These are phyloP conservation scores for Warburgia ugandensis DNA, from an alignment of 164 flowering plant species.

Conservation along the genomic window DNA sequence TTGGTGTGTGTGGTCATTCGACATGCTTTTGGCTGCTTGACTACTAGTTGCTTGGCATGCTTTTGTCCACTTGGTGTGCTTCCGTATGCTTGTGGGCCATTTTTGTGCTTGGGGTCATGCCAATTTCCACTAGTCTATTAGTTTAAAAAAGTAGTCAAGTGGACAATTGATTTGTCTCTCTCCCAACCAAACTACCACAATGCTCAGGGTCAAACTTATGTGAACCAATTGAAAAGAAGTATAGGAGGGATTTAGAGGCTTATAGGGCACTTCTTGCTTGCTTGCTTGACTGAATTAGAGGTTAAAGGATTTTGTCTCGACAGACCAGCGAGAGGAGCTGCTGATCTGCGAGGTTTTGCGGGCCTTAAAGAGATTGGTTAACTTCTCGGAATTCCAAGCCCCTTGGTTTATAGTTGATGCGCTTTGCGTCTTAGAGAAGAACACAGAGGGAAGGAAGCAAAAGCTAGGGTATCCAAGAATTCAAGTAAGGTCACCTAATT, in stretches of 20 bases:
- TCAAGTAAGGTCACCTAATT: no score
- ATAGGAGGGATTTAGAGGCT: neutral
- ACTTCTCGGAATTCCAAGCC: neutral
- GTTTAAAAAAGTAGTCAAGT: neutral
- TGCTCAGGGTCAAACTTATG: conserved; percentile 1
- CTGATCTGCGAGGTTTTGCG: conserved; percentile 1
- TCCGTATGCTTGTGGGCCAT: no score
- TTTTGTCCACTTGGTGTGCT: no score
- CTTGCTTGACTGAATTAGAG: no score
- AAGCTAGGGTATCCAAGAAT: no score
- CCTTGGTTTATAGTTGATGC: conserved; percentile 1
- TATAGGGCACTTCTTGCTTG: neutral
- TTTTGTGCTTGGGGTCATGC: conserved; percentile 1
- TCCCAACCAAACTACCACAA: no score
- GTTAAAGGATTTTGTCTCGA: neutral
- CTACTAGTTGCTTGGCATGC: no score
- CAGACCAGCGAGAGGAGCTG: neutral
- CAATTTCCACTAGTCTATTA: neutral
- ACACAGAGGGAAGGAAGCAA: neutral
- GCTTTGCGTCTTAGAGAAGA: conserved; percentile 1
- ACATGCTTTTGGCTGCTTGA: no score
- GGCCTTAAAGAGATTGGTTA: no score
- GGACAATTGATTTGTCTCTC: no score
- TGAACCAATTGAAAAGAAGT: conserved; percentile 1
- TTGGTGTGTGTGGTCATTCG: no score